Conservation (phyloP, 805 yeast species). For the Ogataea thermomethanolica region DNA sequence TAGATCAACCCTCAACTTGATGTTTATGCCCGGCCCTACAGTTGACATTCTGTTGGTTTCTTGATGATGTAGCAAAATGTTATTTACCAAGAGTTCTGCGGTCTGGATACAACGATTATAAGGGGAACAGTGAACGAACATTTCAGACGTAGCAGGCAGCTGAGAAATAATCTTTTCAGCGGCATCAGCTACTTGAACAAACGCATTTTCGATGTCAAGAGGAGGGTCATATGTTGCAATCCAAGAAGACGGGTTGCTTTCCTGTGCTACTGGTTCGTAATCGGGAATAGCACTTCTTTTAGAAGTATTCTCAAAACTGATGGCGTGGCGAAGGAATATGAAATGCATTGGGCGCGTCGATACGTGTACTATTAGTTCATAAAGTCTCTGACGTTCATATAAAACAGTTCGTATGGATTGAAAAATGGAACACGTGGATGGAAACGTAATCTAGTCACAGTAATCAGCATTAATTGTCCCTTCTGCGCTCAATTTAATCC, state of each 20-base stretch:
- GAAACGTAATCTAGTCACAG: too few species aligned
- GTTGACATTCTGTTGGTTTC: too few species aligned
- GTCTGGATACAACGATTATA: conserved; percentile 45
- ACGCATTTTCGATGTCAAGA: conserved; percentile 23
- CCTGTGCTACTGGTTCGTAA: not conserved
- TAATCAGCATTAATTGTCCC: too few species aligned
- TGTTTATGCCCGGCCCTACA: too few species aligned
- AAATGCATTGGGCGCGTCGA: conserved; percentile 27
- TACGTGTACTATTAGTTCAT: not conserved
- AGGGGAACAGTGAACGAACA: conserved; percentile 40
- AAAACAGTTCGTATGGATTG: not conserved
- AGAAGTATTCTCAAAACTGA: conserved; percentile 30
- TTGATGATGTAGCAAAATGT: not conserved
- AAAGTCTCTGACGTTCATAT: too few species aligned
- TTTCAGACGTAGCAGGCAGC: conserved; percentile 14
- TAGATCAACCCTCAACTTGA: conserved; percentile 32
- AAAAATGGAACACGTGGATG: not conserved
- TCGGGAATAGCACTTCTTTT: not conserved
- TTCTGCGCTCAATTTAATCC: too few species aligned
- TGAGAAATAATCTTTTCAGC: conserved; percentile 26
- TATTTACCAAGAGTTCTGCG: conserved; percentile 29
- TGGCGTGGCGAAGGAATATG: conserved; percentile 32
- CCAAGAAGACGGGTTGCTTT: conserved; percentile 30
- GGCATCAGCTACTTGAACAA: conserved; percentile 28
- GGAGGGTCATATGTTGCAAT: conserved; percentile 37